Conservation (phyloP, 768 basidiomycete genomes). For the Trametes elegans region DNA sequence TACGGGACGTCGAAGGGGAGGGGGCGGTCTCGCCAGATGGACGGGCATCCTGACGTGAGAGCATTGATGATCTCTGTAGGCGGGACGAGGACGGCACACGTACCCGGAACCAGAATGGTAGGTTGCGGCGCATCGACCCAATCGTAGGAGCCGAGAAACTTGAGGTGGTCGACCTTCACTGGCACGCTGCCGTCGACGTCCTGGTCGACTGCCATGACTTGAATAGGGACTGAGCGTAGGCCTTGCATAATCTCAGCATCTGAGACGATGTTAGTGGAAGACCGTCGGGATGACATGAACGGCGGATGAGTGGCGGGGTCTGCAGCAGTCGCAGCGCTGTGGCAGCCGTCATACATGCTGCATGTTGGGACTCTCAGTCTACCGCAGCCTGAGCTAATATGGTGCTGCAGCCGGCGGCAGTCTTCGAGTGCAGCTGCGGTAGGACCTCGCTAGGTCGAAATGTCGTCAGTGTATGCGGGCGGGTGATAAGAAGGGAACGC, state of each 20-base stretch:
- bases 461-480: too few species aligned
- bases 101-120: conserved; percentile 52
- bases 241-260: conserved; percentile 4
- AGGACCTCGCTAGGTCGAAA: too few species aligned
- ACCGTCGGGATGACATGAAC: not conserved
- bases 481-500: too few species aligned
- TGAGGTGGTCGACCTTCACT: conserved; percentile 31
- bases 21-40: conserved; percentile 46
- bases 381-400: too few species aligned
- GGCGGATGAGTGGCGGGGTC: not conserved
- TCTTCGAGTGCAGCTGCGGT: too few species aligned
- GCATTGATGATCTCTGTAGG: too few species aligned
- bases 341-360: not conserved
- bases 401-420: too few species aligned
- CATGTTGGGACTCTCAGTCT: not conserved
- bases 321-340: not conserved
- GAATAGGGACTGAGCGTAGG: not conserved
- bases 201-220: not conserved
- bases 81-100: not conserved
- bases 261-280: not conserved
- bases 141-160: conserved; percentile 50
- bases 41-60: conserved; percentile 50
- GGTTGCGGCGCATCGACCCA: conserved; percentile 44
- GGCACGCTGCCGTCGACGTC: not conserved
- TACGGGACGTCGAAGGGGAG: conserved; percentile 51